Evolutionary conservation across 1,284 basidiomycete genomes (phyloP).

Genomic region (Boletellus deceptivus): DNA sequence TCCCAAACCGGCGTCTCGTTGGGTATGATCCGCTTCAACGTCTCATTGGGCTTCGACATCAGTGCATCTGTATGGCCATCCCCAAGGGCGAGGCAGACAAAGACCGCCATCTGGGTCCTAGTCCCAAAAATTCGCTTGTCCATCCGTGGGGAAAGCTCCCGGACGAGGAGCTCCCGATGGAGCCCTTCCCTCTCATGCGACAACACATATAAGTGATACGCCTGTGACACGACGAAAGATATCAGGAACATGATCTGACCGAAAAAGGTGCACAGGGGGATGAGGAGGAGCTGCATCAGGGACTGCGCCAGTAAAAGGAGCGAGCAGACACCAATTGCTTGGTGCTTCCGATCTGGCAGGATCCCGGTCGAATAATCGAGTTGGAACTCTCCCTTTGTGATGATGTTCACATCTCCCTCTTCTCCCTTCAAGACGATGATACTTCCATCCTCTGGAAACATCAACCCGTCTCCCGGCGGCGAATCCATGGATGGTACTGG

Average conservation of each 20-base stretch:
- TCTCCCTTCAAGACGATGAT: slow-evolving; percentile 25
- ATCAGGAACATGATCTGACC: slow-evolving; percentile 29
- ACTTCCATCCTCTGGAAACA: slow-evolving; percentile 16
- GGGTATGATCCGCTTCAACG: slow-evolving; percentile 19
- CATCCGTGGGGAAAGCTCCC: slow-evolving; percentile 8
- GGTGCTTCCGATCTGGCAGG: slow-evolving; percentile 6
- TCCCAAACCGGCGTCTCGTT: slow-evolving; percentile 29
- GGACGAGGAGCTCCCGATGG: slow-evolving; percentile 23
- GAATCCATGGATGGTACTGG: slow-evolving; percentile 23
- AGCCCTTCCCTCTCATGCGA: slow-evolving; percentile 21
- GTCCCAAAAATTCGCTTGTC: slow-evolving; percentile 23
- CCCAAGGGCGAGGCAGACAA: slow-evolving; percentile 23
- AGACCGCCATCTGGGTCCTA: slow-evolving; percentile 31
- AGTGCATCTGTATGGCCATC: too few species aligned
- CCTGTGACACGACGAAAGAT: slow-evolving; percentile 27
- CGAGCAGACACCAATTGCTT: slow-evolving; percentile 18
- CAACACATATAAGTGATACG: slow-evolving; percentile 29
- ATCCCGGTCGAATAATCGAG: slow-evolving; percentile 20
- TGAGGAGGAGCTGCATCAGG: slow-evolving; percentile 27
- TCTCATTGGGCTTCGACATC: not conserved
- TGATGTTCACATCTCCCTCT: slow-evolving; percentile 25
- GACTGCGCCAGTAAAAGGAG: slow-evolving; percentile 28
- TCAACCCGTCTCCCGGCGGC: slow-evolving; percentile 26
- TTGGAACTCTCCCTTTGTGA: slow-evolving; percentile 30
- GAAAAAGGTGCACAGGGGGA: slow-evolving; percentile 25